These are phyloP conservation scores for Lasiosphaeria ovina DNA, from an alignment of 495 filamentous ascomycete species.

Conservation along the genomic window DNA sequence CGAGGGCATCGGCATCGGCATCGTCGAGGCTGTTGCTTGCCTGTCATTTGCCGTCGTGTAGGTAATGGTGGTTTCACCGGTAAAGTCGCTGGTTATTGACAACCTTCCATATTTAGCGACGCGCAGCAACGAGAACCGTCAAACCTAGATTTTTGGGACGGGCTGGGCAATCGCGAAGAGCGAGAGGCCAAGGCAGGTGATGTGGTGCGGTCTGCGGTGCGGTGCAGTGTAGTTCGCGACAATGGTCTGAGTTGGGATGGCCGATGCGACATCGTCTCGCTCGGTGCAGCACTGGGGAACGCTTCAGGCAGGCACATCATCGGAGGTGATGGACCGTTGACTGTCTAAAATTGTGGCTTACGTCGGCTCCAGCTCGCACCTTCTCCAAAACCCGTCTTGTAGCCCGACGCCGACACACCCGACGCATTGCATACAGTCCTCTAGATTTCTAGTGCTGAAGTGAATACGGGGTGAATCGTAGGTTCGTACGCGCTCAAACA, in stretches of 20 bases:
- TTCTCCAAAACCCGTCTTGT: background rate
- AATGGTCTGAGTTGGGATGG: too few species aligned
- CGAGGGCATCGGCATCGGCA: too few species aligned
- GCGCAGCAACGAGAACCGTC: constrained; percentile 9
- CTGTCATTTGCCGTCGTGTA: background rate
- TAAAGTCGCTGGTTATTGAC: background rate
- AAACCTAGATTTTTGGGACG: constrained; percentile 4
- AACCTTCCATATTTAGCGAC: constrained; percentile 16
- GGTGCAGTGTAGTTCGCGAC: too few species aligned
- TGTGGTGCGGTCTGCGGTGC: background rate
- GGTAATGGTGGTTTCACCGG: constrained; percentile 2
- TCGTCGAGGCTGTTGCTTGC: background rate
- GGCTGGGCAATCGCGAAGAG: background rate
- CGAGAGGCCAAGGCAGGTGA: constrained; percentile 2
- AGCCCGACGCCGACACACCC: too few species aligned
- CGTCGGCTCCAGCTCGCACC: background rate
- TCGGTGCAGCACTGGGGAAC: too few species aligned
- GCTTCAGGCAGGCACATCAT: too few species aligned
- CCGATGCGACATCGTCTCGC: too few species aligned
- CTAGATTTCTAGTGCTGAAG: too few species aligned
- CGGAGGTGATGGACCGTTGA: too few species aligned
- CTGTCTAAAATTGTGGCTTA: background rate
- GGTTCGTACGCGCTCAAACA: too few species aligned
- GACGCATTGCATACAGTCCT: too few species aligned
- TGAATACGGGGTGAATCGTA: too few species aligned